Percentiles rank a stretch among this genome's conserved stretches.
These are phyloP conservation scores for Penicillium sp. DNA, from an alignment of 2,329 filamentous ascomycete species.

Conservation along the genomic window DNA sequence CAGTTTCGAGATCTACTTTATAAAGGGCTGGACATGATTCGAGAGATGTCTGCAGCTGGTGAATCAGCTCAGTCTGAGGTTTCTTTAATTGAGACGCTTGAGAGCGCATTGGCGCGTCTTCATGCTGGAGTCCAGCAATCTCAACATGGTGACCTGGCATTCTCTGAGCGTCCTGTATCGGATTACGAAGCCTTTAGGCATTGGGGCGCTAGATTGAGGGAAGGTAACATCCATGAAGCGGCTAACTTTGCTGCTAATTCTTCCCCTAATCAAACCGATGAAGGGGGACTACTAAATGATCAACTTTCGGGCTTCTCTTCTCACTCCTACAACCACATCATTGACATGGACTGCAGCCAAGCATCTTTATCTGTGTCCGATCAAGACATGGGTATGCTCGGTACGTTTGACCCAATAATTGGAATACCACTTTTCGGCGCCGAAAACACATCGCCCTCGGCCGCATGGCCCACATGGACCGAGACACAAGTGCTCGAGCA, in stretches of 20 bases:
- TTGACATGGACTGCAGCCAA: not conserved
- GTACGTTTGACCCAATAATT: constrained; percentile 16
- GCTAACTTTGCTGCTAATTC: not conserved
- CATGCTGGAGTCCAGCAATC: constrained; percentile 13
- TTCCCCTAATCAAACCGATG: not conserved
- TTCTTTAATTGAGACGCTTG: constrained; percentile 36
- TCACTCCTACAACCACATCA: not conserved
- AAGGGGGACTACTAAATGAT: not conserved
- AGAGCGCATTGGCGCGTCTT: constrained; percentile 30
- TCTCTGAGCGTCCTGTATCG: not conserved
- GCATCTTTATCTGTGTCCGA: not conserved
- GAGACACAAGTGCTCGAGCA: constrained; percentile 29
- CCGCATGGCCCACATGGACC: constrained; percentile 23
- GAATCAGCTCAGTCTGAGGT: constrained; percentile 40
- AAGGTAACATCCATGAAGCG: not conserved
- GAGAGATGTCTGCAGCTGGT: constrained; percentile 36
- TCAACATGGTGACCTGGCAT: not conserved
- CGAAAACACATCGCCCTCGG: constrained; percentile 15
- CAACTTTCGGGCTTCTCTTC: not conserved
- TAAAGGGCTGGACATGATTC: constrained; percentile 36
- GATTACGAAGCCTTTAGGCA: constrained; percentile 5
- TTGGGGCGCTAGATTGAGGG: constrained; percentile 1
- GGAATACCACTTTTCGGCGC: constrained; percentile 23
- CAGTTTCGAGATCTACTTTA: constrained; percentile 27
- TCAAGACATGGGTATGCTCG: constrained; percentile 12